Conservation (phyloP, 2,329 filamentous ascomycete genomes). For the Thielaviopsis euricoi region DNA sequence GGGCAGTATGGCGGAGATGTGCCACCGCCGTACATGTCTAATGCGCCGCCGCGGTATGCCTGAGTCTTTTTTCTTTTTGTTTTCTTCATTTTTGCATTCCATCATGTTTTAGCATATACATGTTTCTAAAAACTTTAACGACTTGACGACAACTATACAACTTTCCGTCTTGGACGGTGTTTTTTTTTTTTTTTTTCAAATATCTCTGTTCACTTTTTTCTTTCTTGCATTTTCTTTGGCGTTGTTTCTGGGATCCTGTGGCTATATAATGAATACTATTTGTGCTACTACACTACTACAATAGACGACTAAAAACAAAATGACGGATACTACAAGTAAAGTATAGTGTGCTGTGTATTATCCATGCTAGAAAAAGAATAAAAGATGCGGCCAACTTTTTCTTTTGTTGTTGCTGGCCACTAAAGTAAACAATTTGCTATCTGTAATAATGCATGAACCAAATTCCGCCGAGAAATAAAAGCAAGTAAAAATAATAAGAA, state of each 20-base stretch:
- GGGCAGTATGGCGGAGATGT: not conserved
- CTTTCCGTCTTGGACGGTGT: not conserved
- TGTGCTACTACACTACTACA: not conserved
- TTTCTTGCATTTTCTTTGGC: no score
- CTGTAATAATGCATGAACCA: no score
- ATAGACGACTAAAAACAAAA: not conserved
- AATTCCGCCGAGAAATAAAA: no score
- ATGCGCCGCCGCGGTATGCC: conserved; percentile 3
- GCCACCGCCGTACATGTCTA: conserved; percentile 5
- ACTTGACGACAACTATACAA: not conserved
- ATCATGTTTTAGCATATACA: not conserved
- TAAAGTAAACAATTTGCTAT: no score
- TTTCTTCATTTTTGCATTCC: not conserved
- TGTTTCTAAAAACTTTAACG: not conserved
- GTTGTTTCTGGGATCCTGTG: not conserved
- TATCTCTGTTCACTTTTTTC: no score
- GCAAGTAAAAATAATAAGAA: no score
- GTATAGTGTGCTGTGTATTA: no score
- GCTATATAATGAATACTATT: not conserved
- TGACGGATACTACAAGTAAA: no score
- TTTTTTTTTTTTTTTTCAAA: no score
- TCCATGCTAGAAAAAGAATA: no score
- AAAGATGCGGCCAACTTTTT: no score
- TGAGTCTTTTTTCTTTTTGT: not conserved
- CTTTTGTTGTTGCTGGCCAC: no score